A percentile compares a stretch with the other conserved stretches of the same genome.
These are phyloP conservation scores for Flaveria brownii DNA, from an alignment of 129 eudicot species.

Conservation along the genomic window DNA sequence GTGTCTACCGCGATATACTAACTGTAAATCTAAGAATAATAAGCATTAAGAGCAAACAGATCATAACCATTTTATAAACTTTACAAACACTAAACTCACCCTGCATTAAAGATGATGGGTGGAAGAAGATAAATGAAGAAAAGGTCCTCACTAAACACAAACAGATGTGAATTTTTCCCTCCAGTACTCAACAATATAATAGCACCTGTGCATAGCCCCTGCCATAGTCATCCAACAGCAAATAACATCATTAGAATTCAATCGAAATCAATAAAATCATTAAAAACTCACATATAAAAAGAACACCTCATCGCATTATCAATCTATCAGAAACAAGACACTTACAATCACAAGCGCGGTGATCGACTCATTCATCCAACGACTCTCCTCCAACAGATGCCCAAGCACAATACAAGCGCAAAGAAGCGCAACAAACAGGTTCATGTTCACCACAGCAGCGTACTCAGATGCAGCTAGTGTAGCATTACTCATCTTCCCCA, in stretches of 20 bases:
- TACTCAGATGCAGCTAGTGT: constrained; percentile 48
- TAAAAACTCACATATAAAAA: not conserved
- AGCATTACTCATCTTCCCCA: constrained; percentile 30
- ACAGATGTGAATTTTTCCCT: constrained; percentile 69
- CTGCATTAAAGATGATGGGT: constrained; percentile 88
- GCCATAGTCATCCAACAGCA: constrained; percentile 27
- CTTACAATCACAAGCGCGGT: constrained; percentile 68
- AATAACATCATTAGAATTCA: not conserved
- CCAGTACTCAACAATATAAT: constrained; percentile 54
- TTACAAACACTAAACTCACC: constrained; percentile 46
- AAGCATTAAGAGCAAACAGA: constrained; percentile 17
- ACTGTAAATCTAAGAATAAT: not conserved
- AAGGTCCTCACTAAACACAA: constrained; percentile 87
- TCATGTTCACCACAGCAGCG: constrained; percentile 62
- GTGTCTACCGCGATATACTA: not conserved
- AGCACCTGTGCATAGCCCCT: constrained; percentile 83
- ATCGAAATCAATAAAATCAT: not conserved
- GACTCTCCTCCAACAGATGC: constrained; percentile 73
- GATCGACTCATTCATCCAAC: constrained; percentile 81
- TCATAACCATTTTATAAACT: constrained; percentile 9
- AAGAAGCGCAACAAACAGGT: constrained; percentile 70
- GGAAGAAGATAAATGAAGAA: constrained; percentile 93
- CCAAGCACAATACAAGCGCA: constrained; percentile 69
- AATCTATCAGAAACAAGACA: constrained; percentile 4
- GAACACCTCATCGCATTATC: not conserved